Base-by-base conservation (phyloP, 768 basidiomycete genomes). In the Lactarius vividus region DNA sequence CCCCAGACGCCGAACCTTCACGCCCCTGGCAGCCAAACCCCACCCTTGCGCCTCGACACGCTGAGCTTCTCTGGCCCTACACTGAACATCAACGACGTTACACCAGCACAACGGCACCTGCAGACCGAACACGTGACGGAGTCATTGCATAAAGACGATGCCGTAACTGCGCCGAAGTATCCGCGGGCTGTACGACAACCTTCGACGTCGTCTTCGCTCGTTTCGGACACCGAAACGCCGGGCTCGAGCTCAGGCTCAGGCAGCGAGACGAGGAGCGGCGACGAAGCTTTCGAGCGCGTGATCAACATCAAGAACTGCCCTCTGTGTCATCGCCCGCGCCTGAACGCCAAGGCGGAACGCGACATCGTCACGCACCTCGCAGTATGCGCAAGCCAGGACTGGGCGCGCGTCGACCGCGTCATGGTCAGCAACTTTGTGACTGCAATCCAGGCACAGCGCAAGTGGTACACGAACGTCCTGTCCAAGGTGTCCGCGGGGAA, bases 361-460 rank as follows among this genome's bases (percentile, higher is more conserved):
- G 96, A 97, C 74, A 97, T 98, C 72, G 81, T 99, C 60, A 98
- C 97, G 28, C 96, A 99, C 75, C 77, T 99, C n/a, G 97, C 95
- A 1, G 86, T 98, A 11, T 99, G 96, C 72, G 95, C 97, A 11
- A 92, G 89, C 69, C 85, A 88, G 70, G 97, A 98, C 74, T 98
- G 96, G 94, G 86, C 83, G 42, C 84, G 88, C 66, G 89, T 98
- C 33, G 89, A 97, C 72, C 76, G 88, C 68, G 93, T 98, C 69
- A 86, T 97, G 53, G 95, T 96, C 15, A 89, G 92, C 20, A 95
- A 96, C 73, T 99, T 92, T 70, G 96, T 98, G 3, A 98, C 96
- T 0, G 89, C 92, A 6, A 88, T 84, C 69, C 94, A 97, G 79
- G 96, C 96, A 67, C 96, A 98, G 80, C 81, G 96, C 73, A 99